Evolutionary conservation across 305 asterid species (phyloP).

Genomic region (Solanum aculeatissimum): DNA sequence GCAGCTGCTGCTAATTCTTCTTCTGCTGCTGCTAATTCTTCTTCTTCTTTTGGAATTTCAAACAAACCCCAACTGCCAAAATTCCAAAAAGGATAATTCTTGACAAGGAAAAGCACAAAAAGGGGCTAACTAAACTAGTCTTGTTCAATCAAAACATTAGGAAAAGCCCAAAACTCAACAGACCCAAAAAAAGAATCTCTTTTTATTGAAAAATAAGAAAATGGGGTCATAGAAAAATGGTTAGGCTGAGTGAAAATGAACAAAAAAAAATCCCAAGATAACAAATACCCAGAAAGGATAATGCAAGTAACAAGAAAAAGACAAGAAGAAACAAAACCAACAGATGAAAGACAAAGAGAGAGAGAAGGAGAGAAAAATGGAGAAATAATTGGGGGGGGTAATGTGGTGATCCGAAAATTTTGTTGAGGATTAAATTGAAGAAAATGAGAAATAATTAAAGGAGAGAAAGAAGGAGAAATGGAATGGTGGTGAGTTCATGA

Average conservation of each 20-base stretch:
- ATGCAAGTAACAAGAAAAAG: neutral
- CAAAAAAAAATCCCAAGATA: neutral
- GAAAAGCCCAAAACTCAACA: neutral
- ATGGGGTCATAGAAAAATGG: neutral
- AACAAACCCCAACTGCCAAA: constrained; percentile 26
- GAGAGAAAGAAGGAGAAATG: neutral
- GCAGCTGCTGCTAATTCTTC: neutral
- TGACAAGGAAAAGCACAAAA: neutral
- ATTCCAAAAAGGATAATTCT: constrained; percentile 3
- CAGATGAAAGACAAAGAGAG: neutral
- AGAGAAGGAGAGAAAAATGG: neutral
- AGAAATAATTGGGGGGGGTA: constrained; percentile 2
- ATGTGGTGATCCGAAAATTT: constrained; percentile 21
- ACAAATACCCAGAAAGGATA: neutral
- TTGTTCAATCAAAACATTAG: neutral
- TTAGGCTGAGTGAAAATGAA: neutral
- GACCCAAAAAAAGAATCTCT: constrained; percentile 3
- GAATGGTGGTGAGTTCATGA: neutral
- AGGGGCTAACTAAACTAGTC: neutral
- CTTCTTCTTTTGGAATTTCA: constrained; percentile 9
- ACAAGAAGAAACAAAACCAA: neutral
- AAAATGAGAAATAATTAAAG: neutral
- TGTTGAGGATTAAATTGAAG: neutral
- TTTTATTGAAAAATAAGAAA: neutral
- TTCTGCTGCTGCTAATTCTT: too few species aligned